phyloP scores from a whole-genome alignment of 2,329 filamentous ascomycete genomes.

The Colletotrichum brevisporum region DNA sequence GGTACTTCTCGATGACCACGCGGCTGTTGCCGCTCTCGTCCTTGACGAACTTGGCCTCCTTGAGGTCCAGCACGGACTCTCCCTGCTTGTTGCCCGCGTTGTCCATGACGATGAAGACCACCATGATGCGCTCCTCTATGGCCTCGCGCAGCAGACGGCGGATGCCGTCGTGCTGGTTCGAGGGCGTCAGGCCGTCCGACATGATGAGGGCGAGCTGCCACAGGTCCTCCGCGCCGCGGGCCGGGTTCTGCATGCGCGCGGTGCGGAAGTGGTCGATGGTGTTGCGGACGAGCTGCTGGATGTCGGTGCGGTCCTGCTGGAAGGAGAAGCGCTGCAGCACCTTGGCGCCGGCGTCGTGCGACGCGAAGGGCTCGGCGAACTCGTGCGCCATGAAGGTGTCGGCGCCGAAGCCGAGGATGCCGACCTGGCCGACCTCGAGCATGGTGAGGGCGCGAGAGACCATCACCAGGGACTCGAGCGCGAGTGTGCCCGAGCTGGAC shows the following conservation, averaged over 20 bases:
- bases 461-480: slow-evolving; percentile 94
- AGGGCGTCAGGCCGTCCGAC: slow-evolving; percentile 92
- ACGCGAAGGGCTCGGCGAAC: slow-evolving; percentile 85
- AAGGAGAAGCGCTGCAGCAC: slow-evolving; percentile 90
- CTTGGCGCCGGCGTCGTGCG: slow-evolving; percentile 82
- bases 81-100: slow-evolving; percentile 62
- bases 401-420: slow-evolving; percentile 89
- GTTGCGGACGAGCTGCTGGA: slow-evolving; percentile 81
- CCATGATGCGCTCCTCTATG: slow-evolving; percentile 94
- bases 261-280: slow-evolving; percentile 86
- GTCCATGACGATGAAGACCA: slow-evolving; percentile 98
- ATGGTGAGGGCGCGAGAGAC: slow-evolving; percentile 89
- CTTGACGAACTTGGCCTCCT: slow-evolving; percentile 85
- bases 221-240: slow-evolving; percentile 74
- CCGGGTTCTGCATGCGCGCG: slow-evolving; percentile 74
- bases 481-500: slow-evolving; percentile 79
- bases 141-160: slow-evolving; percentile 87
- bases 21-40: slow-evolving; percentile 73
- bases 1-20: slow-evolving; percentile 88
- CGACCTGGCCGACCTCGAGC: slow-evolving; percentile 95
- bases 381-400: slow-evolving; percentile 88
- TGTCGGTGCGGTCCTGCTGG: slow-evolving; percentile 87
- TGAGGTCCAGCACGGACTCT: slow-evolving; percentile 87
- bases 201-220: slow-evolving; percentile 97
- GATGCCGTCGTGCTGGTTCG: slow-evolving; percentile 84